Base-by-base conservation (phyloP, 495 filamentous ascomycete species). In the Parachaetomium inaequale region DNA sequence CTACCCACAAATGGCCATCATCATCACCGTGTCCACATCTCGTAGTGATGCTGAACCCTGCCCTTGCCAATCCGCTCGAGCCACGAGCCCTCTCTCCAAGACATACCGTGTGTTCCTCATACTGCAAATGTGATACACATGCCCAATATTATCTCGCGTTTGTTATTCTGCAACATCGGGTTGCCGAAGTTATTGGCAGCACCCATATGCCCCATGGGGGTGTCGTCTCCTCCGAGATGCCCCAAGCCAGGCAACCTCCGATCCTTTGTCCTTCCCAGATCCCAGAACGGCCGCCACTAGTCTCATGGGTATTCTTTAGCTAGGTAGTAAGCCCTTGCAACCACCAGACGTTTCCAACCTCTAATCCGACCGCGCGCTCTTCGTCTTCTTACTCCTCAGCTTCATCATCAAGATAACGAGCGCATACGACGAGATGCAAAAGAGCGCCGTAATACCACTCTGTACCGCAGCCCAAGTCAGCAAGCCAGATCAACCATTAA, bases 361-460 rank as follows among this genome's bases (percentile, higher is more conserved):
- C 34, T 54, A 54, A 36, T 54, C 51, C 0, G 51, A 66, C 56
- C 69, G 58, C 4, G 70, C 68, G 54, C 61, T 71, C 63, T 70
- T 72, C 15, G 62, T 63, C 23, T 59, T 70, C 63, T 70, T 71
- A 0, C 64, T 72, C 28, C 68, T 50, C 32, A 71, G 29, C 53
- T 68, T 68, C 70, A 71, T 70, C 46, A 73, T 59, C 32, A 40
- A 42, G 25, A 62, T 68, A 15, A 73, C 68, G 10, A 66, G 42
- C 17, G 58, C 42, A 59, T 73, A 73, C 17, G 63, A 66, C 42
- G 64, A 67, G 46, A 71, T 40, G 21, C 68, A 67, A 40, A 75
- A 76, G n/a, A 69, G 58, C 32, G 62, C 57, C 17, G 67, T 57
- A 71, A 84, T 74, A 49, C 78, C 85, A 63, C 82, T 54, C 51